Conservation (phyloP, 768 basidiomycete genomes). For the Xerocomellus dryophilus region DNA sequence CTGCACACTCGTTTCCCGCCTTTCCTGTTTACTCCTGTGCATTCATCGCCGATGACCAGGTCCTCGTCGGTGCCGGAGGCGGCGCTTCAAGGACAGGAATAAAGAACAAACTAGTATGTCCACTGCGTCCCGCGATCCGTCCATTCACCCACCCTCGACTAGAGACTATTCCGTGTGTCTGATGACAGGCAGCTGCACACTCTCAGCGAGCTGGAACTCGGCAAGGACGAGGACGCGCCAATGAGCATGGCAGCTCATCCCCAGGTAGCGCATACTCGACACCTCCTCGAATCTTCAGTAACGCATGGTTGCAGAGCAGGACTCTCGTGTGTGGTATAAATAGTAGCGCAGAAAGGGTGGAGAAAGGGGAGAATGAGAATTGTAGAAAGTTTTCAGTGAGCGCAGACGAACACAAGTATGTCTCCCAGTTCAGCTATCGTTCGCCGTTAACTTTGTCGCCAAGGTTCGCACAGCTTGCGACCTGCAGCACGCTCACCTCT, state of each 20-base stretch:
- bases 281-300: not conserved
- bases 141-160: slow-evolving; percentile 9
- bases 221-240: slow-evolving; percentile 86
- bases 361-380: slow-evolving; percentile 75
- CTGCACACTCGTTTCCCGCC: slow-evolving; percentile 65
- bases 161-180: slow-evolving; percentile 70
- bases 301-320: slow-evolving; percentile 35
- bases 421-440: slow-evolving; percentile 2
- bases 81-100: slow-evolving; percentile 85
- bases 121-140: not conserved
- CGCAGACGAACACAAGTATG: slow-evolving; percentile 54
- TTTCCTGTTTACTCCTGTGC: slow-evolving; percentile 90
- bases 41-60: slow-evolving; percentile 66
- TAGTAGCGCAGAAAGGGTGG: slow-evolving; percentile 59
- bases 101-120: slow-evolving; percentile 82
- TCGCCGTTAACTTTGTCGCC: slow-evolving; percentile 9
- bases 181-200: slow-evolving; percentile 51
- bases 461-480: slow-evolving; percentile 33
- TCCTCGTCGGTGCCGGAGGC: slow-evolving; percentile 88
- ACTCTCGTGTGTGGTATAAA: slow-evolving; percentile 85
- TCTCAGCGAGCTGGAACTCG: slow-evolving; percentile 70
- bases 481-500: slow-evolving; percentile 59
- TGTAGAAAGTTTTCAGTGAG: slow-evolving; percentile 65
- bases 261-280: slow-evolving; percentile 41
- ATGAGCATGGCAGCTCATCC: slow-evolving; percentile 84